A percentile compares a stretch with the other conserved stretches of the same genome.
Evolutionary conservation across 1,284 basidiomycete genomes (phyloP).

Genomic region (Leccinum solheimii): DNA sequence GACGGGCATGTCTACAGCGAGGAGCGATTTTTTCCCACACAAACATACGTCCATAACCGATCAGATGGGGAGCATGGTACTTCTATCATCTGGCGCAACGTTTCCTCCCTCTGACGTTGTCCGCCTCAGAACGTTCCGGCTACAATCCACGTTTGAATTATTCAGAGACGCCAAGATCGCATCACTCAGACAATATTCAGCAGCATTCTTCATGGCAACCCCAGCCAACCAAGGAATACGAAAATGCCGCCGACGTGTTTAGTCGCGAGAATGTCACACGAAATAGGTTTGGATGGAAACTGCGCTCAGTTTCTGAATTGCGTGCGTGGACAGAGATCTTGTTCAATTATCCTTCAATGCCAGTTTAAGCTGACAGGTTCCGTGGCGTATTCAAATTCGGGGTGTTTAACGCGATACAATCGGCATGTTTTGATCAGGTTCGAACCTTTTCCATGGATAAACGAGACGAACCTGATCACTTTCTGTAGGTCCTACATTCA

Average conservation of each 20-base stretch:
- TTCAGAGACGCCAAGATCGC: background rate
- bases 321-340: constrained; percentile 47
- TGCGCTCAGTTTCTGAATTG: constrained; percentile 71
- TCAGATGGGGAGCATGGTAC: constrained; percentile 8
- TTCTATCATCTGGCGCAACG: background rate
- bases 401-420: constrained; percentile 89
- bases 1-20: background rate
- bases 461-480: constrained; percentile 2
- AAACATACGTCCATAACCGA: background rate
- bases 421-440: constrained; percentile 76
- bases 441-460: constrained; percentile 21
- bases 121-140: constrained; percentile 12
- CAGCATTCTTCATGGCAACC: background rate
- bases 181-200: background rate
- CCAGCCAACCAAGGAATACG: background rate
- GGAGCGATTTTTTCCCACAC: constrained; percentile 3
- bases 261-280: constrained; percentile 30
- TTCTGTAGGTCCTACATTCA: constrained; percentile 60
- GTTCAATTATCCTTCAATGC: background rate
- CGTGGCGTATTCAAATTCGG: constrained; percentile 83
- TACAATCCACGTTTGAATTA: background rate
- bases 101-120: background rate
- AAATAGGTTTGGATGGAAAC: constrained; percentile 44
- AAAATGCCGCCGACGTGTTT: background rate
- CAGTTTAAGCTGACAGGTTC: constrained; percentile 71